Evolutionary conservation across 805 yeast species (phyloP), one percentile per base, ranked within the genome.

Genomic region (Cyberlindnera maritima): DNA sequence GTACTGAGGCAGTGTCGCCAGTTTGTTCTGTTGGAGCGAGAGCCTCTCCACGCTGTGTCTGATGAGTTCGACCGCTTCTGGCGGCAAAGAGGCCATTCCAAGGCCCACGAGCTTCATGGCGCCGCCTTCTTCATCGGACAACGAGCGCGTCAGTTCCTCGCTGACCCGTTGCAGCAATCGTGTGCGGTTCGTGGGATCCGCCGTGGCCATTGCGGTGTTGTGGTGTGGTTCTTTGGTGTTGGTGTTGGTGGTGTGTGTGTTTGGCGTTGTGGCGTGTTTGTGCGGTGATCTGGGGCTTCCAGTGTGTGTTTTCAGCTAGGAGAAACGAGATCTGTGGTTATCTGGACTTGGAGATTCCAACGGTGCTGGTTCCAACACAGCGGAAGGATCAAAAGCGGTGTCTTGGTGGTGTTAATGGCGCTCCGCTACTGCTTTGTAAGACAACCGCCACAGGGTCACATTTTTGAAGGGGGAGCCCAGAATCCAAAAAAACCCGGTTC

Each of bases 1-100:
- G 40, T 68, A 70, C 2, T 62, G 57, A 0, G 89, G 87, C 14
- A 85, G 61, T 2, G 63, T 59, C 0, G 64, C 52, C 13, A 85
- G 59, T 25, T 65, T 61, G 60, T 84, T 85, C 44, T 70, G 71
- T 45, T 81, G 77, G 18, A 85, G 58, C 2, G 81, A 75, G 10
- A 85, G 65, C 55, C 81, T 74, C 47, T 76, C 78, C 5, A 77
- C 71, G 12, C 59, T 54, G 21, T 63, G 65, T 31, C 40, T 59
- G 35, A 77, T 54, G 29, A 69, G 39, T 5, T 68, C 68, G 1
- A 74, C 60, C 20, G 72, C 69, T 2, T 63, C 67, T 4, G 62
- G 62, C 0, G 79, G 70, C 2, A 78, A 47, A 2, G 65, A 55
- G 11, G 65, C 56, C 11, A 76, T 64, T 12, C 68, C 68, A 39